A percentile compares a stretch with the other conserved stretches of the same genome.
phyloP scores from a whole-genome alignment of 106 monocot species.

The Allium sativum region DNA sequence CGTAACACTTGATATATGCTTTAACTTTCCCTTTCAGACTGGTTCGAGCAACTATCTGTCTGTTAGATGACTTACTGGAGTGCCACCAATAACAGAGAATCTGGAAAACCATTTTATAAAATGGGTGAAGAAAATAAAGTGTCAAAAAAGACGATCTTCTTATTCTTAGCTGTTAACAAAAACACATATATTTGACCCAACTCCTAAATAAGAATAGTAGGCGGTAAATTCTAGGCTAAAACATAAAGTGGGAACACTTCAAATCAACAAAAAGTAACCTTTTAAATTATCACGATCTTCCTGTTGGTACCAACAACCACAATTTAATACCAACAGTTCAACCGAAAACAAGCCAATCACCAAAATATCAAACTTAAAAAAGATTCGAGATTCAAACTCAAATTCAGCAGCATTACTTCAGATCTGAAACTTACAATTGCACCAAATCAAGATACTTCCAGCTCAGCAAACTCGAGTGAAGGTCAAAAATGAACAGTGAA shows the following conservation, averaged over 20 bases:
- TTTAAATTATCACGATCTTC: not conserved
- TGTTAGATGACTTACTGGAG: not conserved
- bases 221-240: not conserved
- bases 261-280: constrained; percentile 2
- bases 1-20: not conserved
- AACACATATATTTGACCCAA: not conserved
- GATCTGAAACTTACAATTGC: not conserved
- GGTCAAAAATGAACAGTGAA: no score
- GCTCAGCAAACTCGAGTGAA: no score
- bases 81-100: no score
- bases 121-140: not conserved
- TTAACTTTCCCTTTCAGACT: not conserved
- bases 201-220: constrained; percentile 1
- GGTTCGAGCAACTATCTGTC: not conserved
- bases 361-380: not conserved
- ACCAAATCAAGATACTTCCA: no score
- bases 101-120: no score
- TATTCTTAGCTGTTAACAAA: not conserved
- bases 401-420: constrained; percentile 7
- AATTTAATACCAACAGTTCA: not conserved
- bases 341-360: not conserved
- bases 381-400: not conserved
- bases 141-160: not conserved
- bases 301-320: not conserved
- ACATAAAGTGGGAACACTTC: not conserved